Evolutionary conservation across 768 basidiomycete genomes (phyloP).

Genomic region (Sarcodon aspratus): DNA sequence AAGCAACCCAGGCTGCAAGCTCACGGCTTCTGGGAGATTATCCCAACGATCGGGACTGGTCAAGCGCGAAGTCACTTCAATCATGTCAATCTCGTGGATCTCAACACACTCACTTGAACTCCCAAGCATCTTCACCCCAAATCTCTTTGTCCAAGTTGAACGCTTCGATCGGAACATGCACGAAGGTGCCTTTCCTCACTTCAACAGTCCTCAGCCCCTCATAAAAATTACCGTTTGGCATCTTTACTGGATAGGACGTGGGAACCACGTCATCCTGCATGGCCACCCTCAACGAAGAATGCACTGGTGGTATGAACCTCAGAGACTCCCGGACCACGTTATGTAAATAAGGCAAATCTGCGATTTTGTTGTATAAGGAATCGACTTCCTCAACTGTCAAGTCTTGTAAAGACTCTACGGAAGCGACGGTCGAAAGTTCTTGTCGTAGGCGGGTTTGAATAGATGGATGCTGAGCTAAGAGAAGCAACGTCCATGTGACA

Average conservation of each 20-base stretch:
- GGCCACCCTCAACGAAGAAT: constrained; percentile 72
- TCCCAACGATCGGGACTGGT: constrained; percentile 76
- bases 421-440: constrained; percentile 45
- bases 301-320: constrained; percentile 71
- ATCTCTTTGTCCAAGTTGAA: constrained; percentile 69
- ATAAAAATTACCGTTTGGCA: constrained; percentile 31
- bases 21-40: constrained; percentile 56
- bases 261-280: constrained; percentile 72
- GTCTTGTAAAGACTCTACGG: constrained; percentile 24
- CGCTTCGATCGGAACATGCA: constrained; percentile 72
- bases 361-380: constrained; percentile 42
- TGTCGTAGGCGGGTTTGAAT: constrained; percentile 61
- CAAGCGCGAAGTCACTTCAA: not conserved
- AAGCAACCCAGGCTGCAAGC: constrained; percentile 60
- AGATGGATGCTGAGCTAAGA: constrained; percentile 56
- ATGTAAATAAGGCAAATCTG: constrained; percentile 59
- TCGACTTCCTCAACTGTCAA: constrained; percentile 56
- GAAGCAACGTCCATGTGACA: constrained; percentile 74
- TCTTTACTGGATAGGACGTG: constrained; percentile 47
- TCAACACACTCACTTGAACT: constrained; percentile 45
- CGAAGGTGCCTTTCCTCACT: constrained; percentile 57
- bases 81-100: not conserved
- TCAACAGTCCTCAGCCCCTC: constrained; percentile 22
- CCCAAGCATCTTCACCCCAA: constrained; percentile 78
- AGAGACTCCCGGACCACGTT: constrained; percentile 68